Evolutionary conservation across 306 rosid species (phyloP).

Genomic region (Betula pendula): DNA sequence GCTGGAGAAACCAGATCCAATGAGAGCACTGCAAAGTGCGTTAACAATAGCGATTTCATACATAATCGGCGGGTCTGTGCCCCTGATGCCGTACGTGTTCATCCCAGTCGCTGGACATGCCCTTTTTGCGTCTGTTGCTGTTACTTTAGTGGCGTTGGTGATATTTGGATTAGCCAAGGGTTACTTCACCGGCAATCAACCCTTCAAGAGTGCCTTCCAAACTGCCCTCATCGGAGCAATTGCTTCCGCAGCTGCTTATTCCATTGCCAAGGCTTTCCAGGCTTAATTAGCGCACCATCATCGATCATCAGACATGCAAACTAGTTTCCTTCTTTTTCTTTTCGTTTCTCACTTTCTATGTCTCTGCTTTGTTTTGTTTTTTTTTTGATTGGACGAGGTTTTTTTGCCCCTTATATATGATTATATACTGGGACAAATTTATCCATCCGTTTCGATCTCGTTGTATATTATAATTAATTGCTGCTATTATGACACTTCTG

Average conservation of each 20-base stretch:
- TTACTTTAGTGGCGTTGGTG: constrained; percentile 70
- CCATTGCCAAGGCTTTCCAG: constrained; percentile 73
- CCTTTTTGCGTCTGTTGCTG: constrained; percentile 48
- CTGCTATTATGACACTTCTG: not conserved
- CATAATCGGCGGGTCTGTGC: constrained; percentile 73
- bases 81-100: constrained; percentile 74
- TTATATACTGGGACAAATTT: not conserved
- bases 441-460: not conserved
- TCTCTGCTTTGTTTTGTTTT: no score
- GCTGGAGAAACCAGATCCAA: constrained; percentile 90
- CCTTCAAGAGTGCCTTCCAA: constrained; percentile 74
- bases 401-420: not conserved
- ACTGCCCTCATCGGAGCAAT: constrained; percentile 79
- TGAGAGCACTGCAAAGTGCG: constrained; percentile 86
- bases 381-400: not conserved
- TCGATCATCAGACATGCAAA: not conserved
- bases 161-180: constrained; percentile 90
- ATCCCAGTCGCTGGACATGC: constrained; percentile 65
- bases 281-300: not conserved
- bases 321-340: not conserved
- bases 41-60: constrained; percentile 78
- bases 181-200: constrained; percentile 69
- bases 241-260: constrained; percentile 85
- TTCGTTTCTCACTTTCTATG: not conserved
- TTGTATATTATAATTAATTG: not conserved